Conservation (phyloP, 192 early-diverging fungal genomes). For the Phlyctochytrium planicorne region DNA sequence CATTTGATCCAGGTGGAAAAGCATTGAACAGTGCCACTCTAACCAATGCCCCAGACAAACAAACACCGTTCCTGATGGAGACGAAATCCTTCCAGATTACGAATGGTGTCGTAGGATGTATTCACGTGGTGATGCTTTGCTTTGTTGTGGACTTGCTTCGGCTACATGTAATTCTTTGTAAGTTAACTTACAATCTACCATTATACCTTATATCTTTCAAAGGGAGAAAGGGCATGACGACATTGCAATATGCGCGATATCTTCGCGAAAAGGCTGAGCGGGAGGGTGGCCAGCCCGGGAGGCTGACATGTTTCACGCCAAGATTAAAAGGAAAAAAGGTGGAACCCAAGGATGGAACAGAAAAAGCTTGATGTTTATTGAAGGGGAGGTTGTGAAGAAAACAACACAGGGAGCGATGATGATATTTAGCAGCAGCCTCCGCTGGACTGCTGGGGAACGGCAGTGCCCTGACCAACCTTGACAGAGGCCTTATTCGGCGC, state of each 20-base stretch:
- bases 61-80: too few relatives aligned
- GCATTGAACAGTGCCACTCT: not conserved
- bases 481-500: conserved; percentile 49
- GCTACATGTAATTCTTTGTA: conserved; percentile 39
- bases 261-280: conserved; percentile 9
- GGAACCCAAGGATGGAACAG: too few relatives aligned
- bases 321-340: too few relatives aligned
- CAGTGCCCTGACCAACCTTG: conserved; percentile 51
- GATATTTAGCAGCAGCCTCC: conserved; percentile 56
- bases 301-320: too few relatives aligned
- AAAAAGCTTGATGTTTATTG: too few relatives aligned
- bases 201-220: conserved; percentile 11
- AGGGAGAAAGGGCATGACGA: conserved; percentile 42
- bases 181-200: not conserved
- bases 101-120: conserved; percentile 6
- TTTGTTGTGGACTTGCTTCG: conserved; percentile 36
- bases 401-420: not conserved
- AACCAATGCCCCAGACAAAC: too few relatives aligned
- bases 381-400: not conserved
- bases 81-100: conserved; percentile 11
- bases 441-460: conserved; percentile 45
- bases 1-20: not conserved
- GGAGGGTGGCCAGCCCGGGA: too few relatives aligned
- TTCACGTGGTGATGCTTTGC: conserved; percentile 11
- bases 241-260: conserved; percentile 38